Evolutionary conservation across 2,329 filamentous ascomycete genomes (phyloP).

Genomic region (Colletotrichum musicola): DNA sequence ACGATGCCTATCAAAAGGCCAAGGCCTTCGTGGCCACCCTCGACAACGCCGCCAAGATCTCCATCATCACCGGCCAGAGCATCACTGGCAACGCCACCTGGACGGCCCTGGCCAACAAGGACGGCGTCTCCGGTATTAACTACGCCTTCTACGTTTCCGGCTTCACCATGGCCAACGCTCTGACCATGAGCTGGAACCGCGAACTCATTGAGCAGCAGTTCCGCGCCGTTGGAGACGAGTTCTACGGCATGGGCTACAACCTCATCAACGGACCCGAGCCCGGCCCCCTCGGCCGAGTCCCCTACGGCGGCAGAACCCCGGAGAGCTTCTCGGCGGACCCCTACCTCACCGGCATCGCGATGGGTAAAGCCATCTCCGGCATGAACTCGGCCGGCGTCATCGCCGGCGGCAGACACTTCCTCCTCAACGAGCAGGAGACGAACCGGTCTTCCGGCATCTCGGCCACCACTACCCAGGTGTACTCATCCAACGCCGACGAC

Average conservation of each 20-base stretch:
- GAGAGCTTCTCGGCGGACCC: constrained; percentile 71
- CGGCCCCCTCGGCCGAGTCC: constrained; percentile 55
- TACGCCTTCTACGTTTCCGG: constrained; percentile 41
- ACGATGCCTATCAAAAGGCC: constrained; percentile 28
- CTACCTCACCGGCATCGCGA: constrained; percentile 67
- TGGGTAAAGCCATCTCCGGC: constrained; percentile 65
- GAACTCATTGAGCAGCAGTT: constrained; percentile 38
- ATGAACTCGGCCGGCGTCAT: constrained; percentile 69
- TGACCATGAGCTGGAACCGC: constrained; percentile 42
- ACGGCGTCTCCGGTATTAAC: constrained; percentile 40
- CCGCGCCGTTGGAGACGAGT: constrained; percentile 38
- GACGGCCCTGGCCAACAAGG: constrained; percentile 32
- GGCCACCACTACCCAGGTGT: constrained; percentile 65
- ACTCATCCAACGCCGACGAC: constrained; percentile 59
- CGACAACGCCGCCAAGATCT: constrained; percentile 28
- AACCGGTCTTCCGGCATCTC: constrained; percentile 66
- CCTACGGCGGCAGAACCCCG: constrained; percentile 70
- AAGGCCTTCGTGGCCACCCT: constrained; percentile 30
- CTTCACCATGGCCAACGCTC: constrained; percentile 38
- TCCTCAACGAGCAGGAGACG: constrained; percentile 72
- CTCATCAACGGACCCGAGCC: constrained; percentile 38
- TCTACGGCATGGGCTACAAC: constrained; percentile 39
- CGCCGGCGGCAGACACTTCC: constrained; percentile 71
- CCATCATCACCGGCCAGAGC: constrained; percentile 31
- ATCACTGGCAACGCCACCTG: constrained; percentile 29